These are phyloP conservation scores for Pseudomonodictys pantanalensis DNA, from an alignment of 495 filamentous ascomycete genomes.

Conservation along the genomic window DNA sequence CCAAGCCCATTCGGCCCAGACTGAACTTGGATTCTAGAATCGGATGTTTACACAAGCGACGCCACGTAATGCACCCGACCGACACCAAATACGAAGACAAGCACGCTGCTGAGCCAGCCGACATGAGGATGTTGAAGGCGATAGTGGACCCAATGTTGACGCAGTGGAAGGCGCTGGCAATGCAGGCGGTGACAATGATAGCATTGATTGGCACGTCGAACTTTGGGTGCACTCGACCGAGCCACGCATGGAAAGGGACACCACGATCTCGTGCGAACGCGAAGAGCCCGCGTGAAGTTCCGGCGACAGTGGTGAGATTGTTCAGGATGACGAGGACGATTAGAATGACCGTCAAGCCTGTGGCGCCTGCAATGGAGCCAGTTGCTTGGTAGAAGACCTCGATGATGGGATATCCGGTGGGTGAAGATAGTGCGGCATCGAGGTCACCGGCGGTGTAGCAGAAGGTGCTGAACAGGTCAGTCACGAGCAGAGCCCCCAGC, in stretches of 20 bases:
- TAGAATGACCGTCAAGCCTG: slow-evolving; percentile 19
- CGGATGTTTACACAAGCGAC: slow-evolving; percentile 18
- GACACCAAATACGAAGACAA: slow-evolving; percentile 21
- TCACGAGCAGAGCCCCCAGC: too few relatives aligned
- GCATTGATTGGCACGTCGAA: slow-evolving; percentile 56
- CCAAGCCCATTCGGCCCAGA: slow-evolving; percentile 8
- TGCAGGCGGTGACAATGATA: slow-evolving; percentile 46
- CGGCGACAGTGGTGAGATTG: slow-evolving; percentile 41
- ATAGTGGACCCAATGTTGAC: slow-evolving; percentile 58
- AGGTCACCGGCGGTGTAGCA: slow-evolving; percentile 25
- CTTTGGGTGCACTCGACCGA: too few relatives aligned
- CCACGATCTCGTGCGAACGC: slow-evolving; percentile 10
- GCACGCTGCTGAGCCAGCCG: slow-evolving; percentile 32
- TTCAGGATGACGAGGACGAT: slow-evolving; percentile 44
- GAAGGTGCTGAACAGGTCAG: slow-evolving; percentile 2
- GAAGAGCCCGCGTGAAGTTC: slow-evolving; percentile 19
- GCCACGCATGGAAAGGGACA: slow-evolving; percentile 40
- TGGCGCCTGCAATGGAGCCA: slow-evolving; percentile 18
- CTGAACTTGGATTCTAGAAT: slow-evolving; percentile 15
- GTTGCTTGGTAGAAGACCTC: slow-evolving; percentile 29
- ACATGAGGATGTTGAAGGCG: slow-evolving; percentile 55
- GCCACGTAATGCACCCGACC: slow-evolving; percentile 10
- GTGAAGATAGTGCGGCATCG: slow-evolving; percentile 4
- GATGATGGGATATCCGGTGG: slow-evolving; percentile 32
- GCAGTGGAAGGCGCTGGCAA: slow-evolving; percentile 54